A percentile compares a stretch with the other conserved stretches of the same genome.
phyloP scores from a whole-genome alignment of 2,329 filamentous ascomycete species.

The Beauveria pseudobassiana region DNA sequence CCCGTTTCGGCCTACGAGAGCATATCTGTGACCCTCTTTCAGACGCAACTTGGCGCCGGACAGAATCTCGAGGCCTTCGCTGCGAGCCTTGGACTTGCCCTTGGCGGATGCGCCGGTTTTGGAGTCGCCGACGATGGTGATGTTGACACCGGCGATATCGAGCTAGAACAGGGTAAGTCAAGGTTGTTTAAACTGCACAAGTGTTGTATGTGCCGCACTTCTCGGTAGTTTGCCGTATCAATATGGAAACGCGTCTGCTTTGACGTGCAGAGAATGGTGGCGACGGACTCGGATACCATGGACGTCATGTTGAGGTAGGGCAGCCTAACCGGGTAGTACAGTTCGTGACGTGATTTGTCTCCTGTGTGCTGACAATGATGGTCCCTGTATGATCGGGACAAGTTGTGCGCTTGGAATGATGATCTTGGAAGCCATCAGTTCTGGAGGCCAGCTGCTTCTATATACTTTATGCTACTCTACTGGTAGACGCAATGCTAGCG shows the following conservation, averaged over 20 bases:
- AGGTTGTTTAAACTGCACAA: background rate
- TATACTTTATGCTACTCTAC: background rate
- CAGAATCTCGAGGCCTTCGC: conserved; percentile 58
- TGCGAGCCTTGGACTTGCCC: conserved; percentile 43
- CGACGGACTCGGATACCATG: conserved; percentile 41
- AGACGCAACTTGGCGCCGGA: conserved; percentile 61
- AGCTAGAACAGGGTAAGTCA: conserved; percentile 40
- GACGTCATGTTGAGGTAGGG: conserved; percentile 33
- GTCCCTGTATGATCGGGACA: background rate
- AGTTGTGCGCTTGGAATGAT: background rate
- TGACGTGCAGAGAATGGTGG: conserved; percentile 53
- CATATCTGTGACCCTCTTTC: conserved; percentile 68
- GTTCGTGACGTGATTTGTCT: background rate
- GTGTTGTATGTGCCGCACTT: conserved; percentile 33
- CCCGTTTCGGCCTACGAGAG: conserved; percentile 72
- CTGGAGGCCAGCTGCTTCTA: background rate
- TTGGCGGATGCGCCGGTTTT: conserved; percentile 19
- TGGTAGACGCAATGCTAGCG: background rate
- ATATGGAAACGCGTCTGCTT: conserved; percentile 62
- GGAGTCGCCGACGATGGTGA: conserved; percentile 44
- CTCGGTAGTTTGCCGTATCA: conserved; percentile 45
- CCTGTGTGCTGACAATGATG: background rate
- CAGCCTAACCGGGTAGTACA: background rate
- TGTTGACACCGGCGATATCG: conserved; percentile 65
- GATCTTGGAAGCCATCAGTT: background rate